Base-by-base conservation (phyloP, 1,139 yeast genomes). In the Yamadazyma friedrichii region DNA sequence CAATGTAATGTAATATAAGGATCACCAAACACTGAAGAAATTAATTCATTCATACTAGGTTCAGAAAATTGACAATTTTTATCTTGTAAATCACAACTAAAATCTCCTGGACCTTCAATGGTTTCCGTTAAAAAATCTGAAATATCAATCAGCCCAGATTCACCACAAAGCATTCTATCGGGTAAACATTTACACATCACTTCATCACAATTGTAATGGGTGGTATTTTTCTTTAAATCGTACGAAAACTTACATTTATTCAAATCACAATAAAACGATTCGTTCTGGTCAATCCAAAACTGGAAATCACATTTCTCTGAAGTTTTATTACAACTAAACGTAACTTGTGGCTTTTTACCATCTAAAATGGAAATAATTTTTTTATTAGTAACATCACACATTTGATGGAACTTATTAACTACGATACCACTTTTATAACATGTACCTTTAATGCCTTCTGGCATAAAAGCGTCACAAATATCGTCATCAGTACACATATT, bases 11-110 rank as follows among this genome's bases (percentile, higher is more conserved):
- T 84, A 54, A 93, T 93, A 53, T 80, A 78, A 1, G 91, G 88
- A 58, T 93, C 98, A 12, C 98, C 98, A 65, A 93, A 93, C 3
- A 93, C 95, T 12, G 88, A 81, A 45, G 81, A 74, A 45, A 93
- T 93, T 55, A 93, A 75, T 49, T 87, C 95, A 62, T 93, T 88
- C 98, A 93, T 93, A 44, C 95, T 84, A 31, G 98, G 98, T 59
- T 93, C 98, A 3, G 93, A 83, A 58, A 93, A 93, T 40, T 74
- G 72, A 66, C 98, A 93, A 34, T 70, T 63, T 33, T 71, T 76
- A 11, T 75, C 62, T 5, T 64, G 61, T 20, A 86, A 63, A 57
- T 88, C 88, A 64, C 98, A 93, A 5, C 80, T 66, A 54, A 93
- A 91, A 50, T 86, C 93, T 28, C 96, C 98, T 0, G 98, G 98